These are phyloP conservation scores for Cystofilobasidium ferigula DNA, from an alignment of 768 basidiomycete genomes.

Conservation along the genomic window DNA sequence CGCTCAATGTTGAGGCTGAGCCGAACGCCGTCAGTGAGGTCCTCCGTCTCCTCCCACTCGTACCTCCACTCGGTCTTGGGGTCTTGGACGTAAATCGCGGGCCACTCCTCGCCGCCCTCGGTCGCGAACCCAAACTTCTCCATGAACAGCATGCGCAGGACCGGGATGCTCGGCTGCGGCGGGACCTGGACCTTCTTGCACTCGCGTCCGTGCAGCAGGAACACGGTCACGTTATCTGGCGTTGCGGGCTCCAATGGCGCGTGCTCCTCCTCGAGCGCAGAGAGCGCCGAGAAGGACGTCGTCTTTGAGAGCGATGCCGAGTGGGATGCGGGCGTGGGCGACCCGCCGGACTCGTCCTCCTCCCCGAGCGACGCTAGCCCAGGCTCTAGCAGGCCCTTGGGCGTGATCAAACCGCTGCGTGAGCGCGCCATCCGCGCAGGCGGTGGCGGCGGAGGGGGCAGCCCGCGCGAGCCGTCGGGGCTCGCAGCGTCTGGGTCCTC, in stretches of 20 bases:
- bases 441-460: not conserved
- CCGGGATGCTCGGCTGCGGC: conserved; percentile 54
- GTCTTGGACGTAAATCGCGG: conserved; percentile 90
- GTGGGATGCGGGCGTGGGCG: conserved; percentile 24
- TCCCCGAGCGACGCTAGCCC: conserved; percentile 55
- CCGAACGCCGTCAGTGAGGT: conserved; percentile 76
- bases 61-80: conserved; percentile 85
- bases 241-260: conserved; percentile 4
- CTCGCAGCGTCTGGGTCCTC: not conserved
- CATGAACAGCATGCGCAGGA: conserved; percentile 75
- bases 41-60: conserved; percentile 86
- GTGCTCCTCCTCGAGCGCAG: not conserved
- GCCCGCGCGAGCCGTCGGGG: not conserved
- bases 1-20: conserved; percentile 93
- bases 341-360: conserved; percentile 47
- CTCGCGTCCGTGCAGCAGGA: conserved; percentile 77
- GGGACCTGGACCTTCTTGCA: conserved; percentile 77
- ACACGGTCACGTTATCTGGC: conserved; percentile 49
- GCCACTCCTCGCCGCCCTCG: conserved; percentile 73
- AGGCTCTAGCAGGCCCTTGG: not conserved
- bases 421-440: too few relatives aligned
- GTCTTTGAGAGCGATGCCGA: conserved; percentile 28
- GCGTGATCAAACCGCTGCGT: not conserved
- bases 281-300: not conserved
- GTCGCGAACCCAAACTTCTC: conserved; percentile 92